Evolutionary conservation across 495 filamentous ascomycete genomes (phyloP).

Genomic region (Opeltia flavorubescens): DNA sequence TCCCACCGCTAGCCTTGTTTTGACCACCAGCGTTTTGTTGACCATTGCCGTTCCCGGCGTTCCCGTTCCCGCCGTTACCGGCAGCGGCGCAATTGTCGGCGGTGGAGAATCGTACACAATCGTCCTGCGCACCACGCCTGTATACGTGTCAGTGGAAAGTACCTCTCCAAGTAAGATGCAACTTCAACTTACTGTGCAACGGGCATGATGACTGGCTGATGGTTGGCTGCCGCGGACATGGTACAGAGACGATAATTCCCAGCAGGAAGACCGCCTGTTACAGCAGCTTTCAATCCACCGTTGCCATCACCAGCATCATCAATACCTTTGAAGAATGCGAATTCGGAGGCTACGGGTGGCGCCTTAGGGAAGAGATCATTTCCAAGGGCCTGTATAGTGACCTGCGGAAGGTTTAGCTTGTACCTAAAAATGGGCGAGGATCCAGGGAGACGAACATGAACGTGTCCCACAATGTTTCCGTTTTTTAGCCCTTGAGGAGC

Average conservation of each 20-base stretch:
- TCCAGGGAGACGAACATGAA: conserved; percentile 27
- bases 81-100: conserved; percentile 15
- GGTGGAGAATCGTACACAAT: conserved; percentile 51
- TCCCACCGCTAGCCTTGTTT: not conserved
- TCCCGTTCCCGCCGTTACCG: conserved; percentile 15
- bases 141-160: not conserved
- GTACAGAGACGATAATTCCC: conserved; percentile 61
- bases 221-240: conserved; percentile 53
- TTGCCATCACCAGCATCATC: conserved; percentile 55
- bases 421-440: not conserved
- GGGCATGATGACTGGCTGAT: conserved; percentile 67
- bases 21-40: conserved; percentile 1
- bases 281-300: conserved; percentile 38
- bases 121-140: conserved; percentile 52
- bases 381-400: conserved; percentile 51
- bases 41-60: conserved; percentile 6
- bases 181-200: conserved; percentile 38
- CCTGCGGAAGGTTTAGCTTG: conserved; percentile 7
- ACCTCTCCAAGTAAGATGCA: not conserved
- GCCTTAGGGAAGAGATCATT: conserved; percentile 31
- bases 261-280: conserved; percentile 47
- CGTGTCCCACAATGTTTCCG: conserved; percentile 51
- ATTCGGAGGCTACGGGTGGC: conserved; percentile 41
- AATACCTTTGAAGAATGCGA: conserved; percentile 67
- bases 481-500: conserved; percentile 45